Percentiles rank a stretch among this genome's conserved stretches.
Conservation (phyloP, 331 rosid species). For the Acacia concinna region DNA sequence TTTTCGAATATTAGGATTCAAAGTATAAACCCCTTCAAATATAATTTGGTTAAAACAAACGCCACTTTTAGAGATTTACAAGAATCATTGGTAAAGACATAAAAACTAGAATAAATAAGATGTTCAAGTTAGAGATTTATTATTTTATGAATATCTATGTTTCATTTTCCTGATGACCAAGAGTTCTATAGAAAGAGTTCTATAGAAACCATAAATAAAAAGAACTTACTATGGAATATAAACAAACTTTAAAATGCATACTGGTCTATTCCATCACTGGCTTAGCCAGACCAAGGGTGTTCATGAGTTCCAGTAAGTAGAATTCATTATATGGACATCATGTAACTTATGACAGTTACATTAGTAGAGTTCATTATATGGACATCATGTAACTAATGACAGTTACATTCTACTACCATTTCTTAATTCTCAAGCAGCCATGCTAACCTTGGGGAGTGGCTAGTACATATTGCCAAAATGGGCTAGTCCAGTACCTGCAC, state of each 20-base stretch:
- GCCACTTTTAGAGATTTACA: constrained; percentile 26
- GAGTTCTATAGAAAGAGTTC: constrained; percentile 29
- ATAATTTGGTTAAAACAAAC: constrained; percentile 64
- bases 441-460: neutral
- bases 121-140: constrained; percentile 5
- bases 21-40: constrained; percentile 96
- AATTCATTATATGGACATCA: constrained; percentile 13
- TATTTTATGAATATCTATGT: constrained; percentile 3
- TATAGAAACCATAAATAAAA: constrained; percentile 21
- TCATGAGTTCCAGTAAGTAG: constrained; percentile 2
- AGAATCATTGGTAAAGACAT: neutral
- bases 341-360: constrained; percentile 22
- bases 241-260: constrained; percentile 14
- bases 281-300: constrained; percentile 10
- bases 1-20: constrained; percentile 90
- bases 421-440: constrained; percentile 16
- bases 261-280: constrained; percentile 10
- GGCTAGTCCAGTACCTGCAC: neutral
- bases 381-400: constrained; percentile 24
- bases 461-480: neutral
- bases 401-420: constrained; percentile 13
- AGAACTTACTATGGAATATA: neutral
- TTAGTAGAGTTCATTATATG: constrained; percentile 5
- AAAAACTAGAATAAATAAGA: constrained; percentile 13
- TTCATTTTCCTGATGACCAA: constrained; percentile 10